Conservation (phyloP, 352 stramenopile genomes). For the Paralagenidium karlingii region DNA sequence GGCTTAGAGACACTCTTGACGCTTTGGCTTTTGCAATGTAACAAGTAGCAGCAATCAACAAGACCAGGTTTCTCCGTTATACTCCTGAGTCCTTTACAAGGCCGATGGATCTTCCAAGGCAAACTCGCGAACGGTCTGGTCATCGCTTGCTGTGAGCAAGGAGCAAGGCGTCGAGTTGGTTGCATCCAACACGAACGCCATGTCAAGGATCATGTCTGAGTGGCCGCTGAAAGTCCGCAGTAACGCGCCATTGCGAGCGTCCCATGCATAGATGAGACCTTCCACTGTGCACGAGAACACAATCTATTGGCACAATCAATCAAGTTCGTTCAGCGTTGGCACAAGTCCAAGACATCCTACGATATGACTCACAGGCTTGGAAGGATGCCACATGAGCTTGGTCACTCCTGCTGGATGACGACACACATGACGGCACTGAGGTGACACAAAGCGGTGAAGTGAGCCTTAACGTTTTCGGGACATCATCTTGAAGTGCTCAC, state of each 20-base stretch:
- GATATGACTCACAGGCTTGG: constrained; percentile 34
- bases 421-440: constrained; percentile 77
- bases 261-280: constrained; percentile 84
- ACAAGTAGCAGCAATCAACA: no score
- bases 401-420: constrained; percentile 82
- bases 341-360: constrained; percentile 19
- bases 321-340: constrained; percentile 6
- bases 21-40: no score
- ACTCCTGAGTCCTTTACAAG: neutral
- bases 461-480: neutral
- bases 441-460: neutral
- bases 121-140: constrained; percentile 75
- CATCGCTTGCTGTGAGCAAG: constrained; percentile 71
- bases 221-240: constrained; percentile 74
- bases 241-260: constrained; percentile 76
- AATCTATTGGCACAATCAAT: no score
- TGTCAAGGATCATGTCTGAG: constrained; percentile 88
- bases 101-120: constrained; percentile 5
- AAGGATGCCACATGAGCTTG: constrained; percentile 85
- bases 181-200: constrained; percentile 52
- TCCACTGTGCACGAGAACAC: constrained; percentile 85
- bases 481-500: constrained; percentile 10
- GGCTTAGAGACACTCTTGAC: no score
- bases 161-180: constrained; percentile 22
- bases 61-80: no score